Base-by-base conservation (phyloP, 2,329 filamentous ascomycete species). In the Paramyrothecium roridum region DNA sequence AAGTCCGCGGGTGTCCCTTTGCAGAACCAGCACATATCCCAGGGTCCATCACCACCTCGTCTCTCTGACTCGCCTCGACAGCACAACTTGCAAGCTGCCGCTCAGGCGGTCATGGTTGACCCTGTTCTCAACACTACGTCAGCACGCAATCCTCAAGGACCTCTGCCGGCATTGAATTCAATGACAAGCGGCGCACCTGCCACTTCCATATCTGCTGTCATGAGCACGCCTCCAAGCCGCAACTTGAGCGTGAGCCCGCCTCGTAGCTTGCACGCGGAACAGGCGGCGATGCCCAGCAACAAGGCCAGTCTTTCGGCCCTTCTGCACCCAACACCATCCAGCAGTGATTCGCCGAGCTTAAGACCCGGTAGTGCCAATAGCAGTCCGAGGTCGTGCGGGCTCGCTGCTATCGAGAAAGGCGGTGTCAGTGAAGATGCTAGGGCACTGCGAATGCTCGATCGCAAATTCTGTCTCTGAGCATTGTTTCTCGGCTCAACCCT, bases 361-460 rank as follows among this genome's bases (percentile, higher is more conserved):
- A 74, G 65, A 64, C 74, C 60, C 50, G 70, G 70, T 59, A 77
- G 77, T 61, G 75, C 73, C 8, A 66, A 67, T 59, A 82, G 78
- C 61, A 73, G 68, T 52, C 69, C 70, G 8, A 66, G 70, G 52
- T 56, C 63, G 20, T 63, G 56, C 37, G 65, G 57, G 21, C 52
- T 64, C 17, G 64, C 62, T 19, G 59, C 61, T 6, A 53, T 67
- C 10, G 70, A 73, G 50, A 68, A 69, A 56, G 62, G 65, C 23
- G 80, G 78, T 6, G 84, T 82, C 50, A 74, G 80, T 19, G 87
- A 90, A 67, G 88, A 90, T 61, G 80, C 80, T 57, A 77, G 86
- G 60, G 86, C 86, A 2, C 69, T 90, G 48, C 79, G 84, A 59
- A 85, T 89, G 66, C 73, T 91, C 51, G 84, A 91, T 69, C 76